phyloP scores from a whole-genome alignment of 257 asterid genomes.

The Nicotiana attenuata region DNA sequence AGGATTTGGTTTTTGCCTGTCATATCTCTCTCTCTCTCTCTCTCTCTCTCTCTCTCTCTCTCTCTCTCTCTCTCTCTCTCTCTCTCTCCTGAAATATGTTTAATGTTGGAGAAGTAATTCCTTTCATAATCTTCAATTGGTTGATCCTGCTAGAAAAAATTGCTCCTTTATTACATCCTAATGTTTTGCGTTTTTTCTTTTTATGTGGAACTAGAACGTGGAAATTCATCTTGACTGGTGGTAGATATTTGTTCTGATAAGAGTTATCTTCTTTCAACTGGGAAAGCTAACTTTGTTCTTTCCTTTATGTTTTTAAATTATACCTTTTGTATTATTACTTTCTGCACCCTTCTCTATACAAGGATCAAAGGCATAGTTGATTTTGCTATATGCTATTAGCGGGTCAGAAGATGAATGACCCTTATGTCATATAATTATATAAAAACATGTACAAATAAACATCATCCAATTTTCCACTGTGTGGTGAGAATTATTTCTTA shows the following conservation, averaged over 20 bases:
- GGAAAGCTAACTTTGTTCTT: neutral
- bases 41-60: neutral
- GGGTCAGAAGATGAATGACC: neutral
- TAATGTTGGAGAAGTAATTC: neutral
- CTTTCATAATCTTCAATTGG: neutral
- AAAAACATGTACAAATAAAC: neutral
- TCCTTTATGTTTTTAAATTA: neutral
- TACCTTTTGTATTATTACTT: neutral
- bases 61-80: neutral
- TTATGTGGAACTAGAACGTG: neutral
- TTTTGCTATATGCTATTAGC: neutral
- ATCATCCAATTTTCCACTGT: neutral
- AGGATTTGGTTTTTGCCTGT: neutral
- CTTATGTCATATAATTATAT: neutral
- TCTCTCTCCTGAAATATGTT: neutral
- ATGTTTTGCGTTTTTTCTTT: neutral
- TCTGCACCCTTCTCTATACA: neutral
- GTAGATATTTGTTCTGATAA: neutral
- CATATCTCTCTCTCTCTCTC: neutral
- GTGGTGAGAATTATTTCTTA: neutral
- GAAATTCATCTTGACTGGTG: neutral
- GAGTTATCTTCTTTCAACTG: neutral
- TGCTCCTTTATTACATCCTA: neutral
- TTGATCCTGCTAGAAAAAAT: neutral
- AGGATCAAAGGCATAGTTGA: neutral